These are phyloP conservation scores for Geotrichum histeridarum DNA, from an alignment of 1,139 yeast species.

Conservation along the genomic window DNA sequence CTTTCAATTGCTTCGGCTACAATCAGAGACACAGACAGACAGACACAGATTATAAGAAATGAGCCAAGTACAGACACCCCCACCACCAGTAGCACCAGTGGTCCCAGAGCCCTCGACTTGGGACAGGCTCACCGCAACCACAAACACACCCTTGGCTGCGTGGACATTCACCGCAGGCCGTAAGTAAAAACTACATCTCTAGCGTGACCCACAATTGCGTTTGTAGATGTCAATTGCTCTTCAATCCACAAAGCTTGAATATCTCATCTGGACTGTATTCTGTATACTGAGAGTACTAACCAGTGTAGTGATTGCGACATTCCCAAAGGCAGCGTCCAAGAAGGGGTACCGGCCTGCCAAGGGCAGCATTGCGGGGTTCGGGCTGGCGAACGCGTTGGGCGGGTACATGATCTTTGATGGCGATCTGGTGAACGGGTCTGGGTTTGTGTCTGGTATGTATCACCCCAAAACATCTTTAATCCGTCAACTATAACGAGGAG, in stretches of 20 bases:
- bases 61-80: neutral
- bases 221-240: neutral
- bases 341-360: constrained; percentile 44
- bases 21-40: no score
- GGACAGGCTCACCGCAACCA: neutral
- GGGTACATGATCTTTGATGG: constrained; percentile 71
- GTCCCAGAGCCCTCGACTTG: neutral
- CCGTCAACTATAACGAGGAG: no score
- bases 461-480: neutral
- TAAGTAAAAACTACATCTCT: constrained; percentile 3
- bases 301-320: constrained; percentile 28
- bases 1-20: no score
- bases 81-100: neutral
- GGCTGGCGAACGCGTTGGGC: constrained; percentile 69
- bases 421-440: constrained; percentile 78
- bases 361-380: constrained; percentile 51
- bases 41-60: no score
- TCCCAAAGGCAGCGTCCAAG: constrained; percentile 28
- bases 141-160: constrained; percentile 18
- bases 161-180: constrained; percentile 16
- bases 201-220: neutral
- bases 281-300: neutral
- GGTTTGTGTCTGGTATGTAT: constrained; percentile 53
- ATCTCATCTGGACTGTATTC: no score
- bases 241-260: neutral